These are phyloP conservation scores for Phytophthora multivora DNA, from an alignment of 352 stramenopile genomes.

Conservation along the genomic window DNA sequence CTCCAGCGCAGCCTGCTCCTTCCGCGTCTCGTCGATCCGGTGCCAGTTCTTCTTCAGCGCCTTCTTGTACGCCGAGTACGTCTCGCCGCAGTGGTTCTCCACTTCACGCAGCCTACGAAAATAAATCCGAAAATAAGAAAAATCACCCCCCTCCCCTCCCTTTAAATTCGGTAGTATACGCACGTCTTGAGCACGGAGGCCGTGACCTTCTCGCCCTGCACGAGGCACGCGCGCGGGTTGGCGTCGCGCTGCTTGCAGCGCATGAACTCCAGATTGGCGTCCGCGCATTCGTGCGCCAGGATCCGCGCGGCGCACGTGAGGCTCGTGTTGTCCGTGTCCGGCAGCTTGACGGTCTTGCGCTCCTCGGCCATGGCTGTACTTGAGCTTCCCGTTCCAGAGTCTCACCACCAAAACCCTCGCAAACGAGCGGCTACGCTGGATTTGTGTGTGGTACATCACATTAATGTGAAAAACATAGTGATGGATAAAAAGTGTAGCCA, in stretches of 20 bases:
- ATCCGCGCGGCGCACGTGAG: conserved; percentile 85
- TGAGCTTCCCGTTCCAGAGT: conserved; percentile 22
- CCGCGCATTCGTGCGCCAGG: conserved; percentile 82
- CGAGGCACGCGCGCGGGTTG: conserved; percentile 80
- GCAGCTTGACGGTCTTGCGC: conserved; percentile 59
- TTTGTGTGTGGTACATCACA: conserved; percentile 1
- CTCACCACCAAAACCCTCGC: conserved; percentile 30
- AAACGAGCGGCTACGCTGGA: conserved; percentile 32
- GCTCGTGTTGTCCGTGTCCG: conserved; percentile 88
- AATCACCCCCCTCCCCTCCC: neutral
- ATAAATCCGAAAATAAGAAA: conserved; percentile 12
- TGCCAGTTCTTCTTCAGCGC: conserved; percentile 91
- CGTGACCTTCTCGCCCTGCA: conserved; percentile 89
- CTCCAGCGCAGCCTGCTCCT: conserved; percentile 87
- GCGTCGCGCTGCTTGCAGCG: conserved; percentile 86
- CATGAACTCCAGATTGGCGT: conserved; percentile 86
- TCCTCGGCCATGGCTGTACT: conserved; percentile 41
- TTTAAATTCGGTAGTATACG: conserved; percentile 24
- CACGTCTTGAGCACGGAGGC: conserved; percentile 87
- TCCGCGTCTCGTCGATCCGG: conserved; percentile 82
- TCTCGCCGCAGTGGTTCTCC: conserved; percentile 85
- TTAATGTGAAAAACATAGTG: neutral
- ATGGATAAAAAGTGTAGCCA: conserved; percentile 9
- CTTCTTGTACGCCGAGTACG: conserved; percentile 88
- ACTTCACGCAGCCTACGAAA: conserved; percentile 68